Evolutionary conservation across 768 basidiomycete genomes (phyloP), one percentile per base, ranked within the genome.

Genomic region (Hericium alpestre): DNA sequence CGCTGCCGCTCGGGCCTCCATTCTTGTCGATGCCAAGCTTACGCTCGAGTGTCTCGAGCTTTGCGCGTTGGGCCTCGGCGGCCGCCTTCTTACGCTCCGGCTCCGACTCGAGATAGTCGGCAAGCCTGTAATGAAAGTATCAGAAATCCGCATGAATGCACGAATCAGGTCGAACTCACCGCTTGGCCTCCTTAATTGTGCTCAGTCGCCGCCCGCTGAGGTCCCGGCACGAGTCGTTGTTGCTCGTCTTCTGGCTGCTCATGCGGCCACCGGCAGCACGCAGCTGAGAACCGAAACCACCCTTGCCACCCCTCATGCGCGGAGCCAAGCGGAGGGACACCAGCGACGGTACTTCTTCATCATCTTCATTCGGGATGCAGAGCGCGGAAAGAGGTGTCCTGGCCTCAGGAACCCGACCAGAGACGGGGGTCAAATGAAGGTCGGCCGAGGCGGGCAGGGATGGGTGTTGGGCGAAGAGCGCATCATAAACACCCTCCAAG

Each of bases 211-310:
- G 74, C 1, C 95, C 95, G 58, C 80, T 93, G 39, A 99, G 77
- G 67, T 98, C 96, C 51, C 96, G 75, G 69, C 93, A 96, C 8
- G 90, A 90, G 68, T 98, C 94, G 60, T 93, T 93, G 70, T 93
- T 94, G 70, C 78, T 93, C 22, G 92, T 93, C 76, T 93, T 93
- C 74, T 93, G 91, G 63, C 86, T 89, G 66, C 88, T 91, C 96
- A 99, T 99, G 37, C 95, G 81, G 12, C 96, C 95, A 62, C 96
- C 96, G 13, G 95, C 95, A 0, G 96, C 95, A 69, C 96, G 81
- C 62, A 99, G 77, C 74, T 97, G 93, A 16, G 88, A 90, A 3
- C 96, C 96, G 66, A 99, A 98, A 38, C 95, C 96, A 69, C 96
- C 95, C 72, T 98, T 99, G 18, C 96, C 96, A 51, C 95, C 95